These are phyloP conservation scores for Erigeron philadelphicus DNA, from an alignment of 140 eudicot species.

Conservation along the genomic window DNA sequence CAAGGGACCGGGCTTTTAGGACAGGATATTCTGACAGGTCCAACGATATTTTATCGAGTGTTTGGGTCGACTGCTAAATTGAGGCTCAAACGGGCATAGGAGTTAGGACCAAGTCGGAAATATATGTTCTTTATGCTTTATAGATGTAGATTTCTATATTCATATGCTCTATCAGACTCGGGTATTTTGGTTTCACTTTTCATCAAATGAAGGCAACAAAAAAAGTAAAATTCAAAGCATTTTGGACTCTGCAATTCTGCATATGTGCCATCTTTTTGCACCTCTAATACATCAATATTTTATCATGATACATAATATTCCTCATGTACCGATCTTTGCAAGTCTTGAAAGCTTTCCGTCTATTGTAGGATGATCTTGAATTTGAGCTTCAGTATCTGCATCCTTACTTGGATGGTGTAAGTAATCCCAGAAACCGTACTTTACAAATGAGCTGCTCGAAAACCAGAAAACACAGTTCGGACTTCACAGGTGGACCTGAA, in stretches of 20 bases:
- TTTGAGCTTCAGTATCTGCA: conserved; percentile 80
- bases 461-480: conserved; percentile 61
- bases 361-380: conserved; percentile 71
- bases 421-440: conserved; percentile 54
- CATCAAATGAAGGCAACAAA: too few relatives aligned
- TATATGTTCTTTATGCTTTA: too few relatives aligned
- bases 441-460: conserved; percentile 56
- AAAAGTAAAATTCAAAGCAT: not conserved
- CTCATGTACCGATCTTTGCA: conserved; percentile 23
- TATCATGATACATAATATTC: not conserved
- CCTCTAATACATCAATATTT: not conserved
- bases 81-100: too few relatives aligned
- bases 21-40: too few relatives aligned
- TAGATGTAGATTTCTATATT: too few relatives aligned
- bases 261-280: not conserved
- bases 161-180: too few relatives aligned
- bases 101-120: too few relatives aligned
- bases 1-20: too few relatives aligned
- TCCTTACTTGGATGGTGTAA: conserved; percentile 69
- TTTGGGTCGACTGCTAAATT: too few relatives aligned
- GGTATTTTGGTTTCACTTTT: too few relatives aligned
- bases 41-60: too few relatives aligned
- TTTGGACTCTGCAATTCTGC: not conserved
- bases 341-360: not conserved
- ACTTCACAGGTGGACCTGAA: conserved; percentile 83